Conservation (phyloP, 2,329 filamentous ascomycete species). For the Clarireedia monteithiana region DNA sequence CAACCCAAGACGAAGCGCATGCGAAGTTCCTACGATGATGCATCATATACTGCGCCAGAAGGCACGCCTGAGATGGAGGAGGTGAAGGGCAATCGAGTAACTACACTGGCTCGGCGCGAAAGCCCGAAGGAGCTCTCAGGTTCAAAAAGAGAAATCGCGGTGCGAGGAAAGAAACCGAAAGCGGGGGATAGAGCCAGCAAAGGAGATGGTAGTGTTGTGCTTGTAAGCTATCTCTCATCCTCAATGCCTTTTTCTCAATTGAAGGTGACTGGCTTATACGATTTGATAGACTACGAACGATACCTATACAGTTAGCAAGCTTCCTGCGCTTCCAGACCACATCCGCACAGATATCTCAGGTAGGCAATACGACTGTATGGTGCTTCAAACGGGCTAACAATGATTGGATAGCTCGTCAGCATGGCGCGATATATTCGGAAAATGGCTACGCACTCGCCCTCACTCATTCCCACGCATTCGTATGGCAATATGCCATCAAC, state of each 20-base stretch:
- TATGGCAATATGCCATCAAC: constrained; percentile 80
- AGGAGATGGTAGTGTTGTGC: constrained; percentile 57
- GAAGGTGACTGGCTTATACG: constrained; percentile 6
- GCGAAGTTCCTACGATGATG: constrained; percentile 48
- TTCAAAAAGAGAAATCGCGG: constrained; percentile 41
- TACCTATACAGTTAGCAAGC: constrained; percentile 77
- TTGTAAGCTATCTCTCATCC: constrained; percentile 42
- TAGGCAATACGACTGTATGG: constrained; percentile 36
- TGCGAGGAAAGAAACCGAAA: constrained; percentile 56
- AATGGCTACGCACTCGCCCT: constrained; percentile 72
- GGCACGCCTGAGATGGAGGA: constrained; percentile 45
- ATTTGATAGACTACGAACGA: constrained; percentile 64
- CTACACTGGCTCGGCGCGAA: constrained; percentile 32
- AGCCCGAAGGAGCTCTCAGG: constrained; percentile 19
- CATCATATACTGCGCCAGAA: constrained; percentile 45
- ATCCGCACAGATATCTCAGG: constrained; percentile 59
- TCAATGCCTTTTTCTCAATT: not conserved
- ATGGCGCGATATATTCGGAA: constrained; percentile 57
- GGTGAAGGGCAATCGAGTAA: constrained; percentile 43
- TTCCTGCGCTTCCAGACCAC: constrained; percentile 73
- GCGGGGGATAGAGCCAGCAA: constrained; percentile 59
- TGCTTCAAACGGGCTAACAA: constrained; percentile 4
- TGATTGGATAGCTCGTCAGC: constrained; percentile 46
- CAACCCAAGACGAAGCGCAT: constrained; percentile 59
- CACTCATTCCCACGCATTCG: constrained; percentile 72